Evolutionary conservation across 495 filamentous ascomycete genomes (phyloP).

Genomic region (Gamarada debralockiae): DNA sequence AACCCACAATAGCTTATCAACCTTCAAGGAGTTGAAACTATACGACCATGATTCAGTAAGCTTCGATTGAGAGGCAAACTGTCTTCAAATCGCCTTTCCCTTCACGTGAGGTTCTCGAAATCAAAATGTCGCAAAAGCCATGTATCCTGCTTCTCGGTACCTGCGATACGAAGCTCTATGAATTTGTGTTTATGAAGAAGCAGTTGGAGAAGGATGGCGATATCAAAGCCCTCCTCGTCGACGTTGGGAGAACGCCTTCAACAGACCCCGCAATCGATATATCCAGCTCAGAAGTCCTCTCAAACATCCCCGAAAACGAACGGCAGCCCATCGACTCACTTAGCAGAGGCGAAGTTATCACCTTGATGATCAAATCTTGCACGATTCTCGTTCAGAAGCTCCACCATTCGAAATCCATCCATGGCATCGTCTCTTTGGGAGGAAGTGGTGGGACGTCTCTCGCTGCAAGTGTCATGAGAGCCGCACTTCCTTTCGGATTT

Average conservation of each 20-base stretch:
- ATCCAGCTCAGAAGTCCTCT: slow-evolving; percentile 1
- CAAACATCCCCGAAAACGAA: slow-evolving; percentile 35
- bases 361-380: slow-evolving; percentile 41
- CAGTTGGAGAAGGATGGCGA: slow-evolving; percentile 34
- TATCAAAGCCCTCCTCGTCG: slow-evolving; percentile 46
- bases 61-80: too few relatives aligned
- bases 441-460: slow-evolving; percentile 58
- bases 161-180: slow-evolving; percentile 62
- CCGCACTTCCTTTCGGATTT: slow-evolving; percentile 54
- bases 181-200: slow-evolving; percentile 53
- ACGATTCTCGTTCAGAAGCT: slow-evolving; percentile 32
- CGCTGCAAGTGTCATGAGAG: slow-evolving; percentile 52
- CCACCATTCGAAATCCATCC: slow-evolving; percentile 32
- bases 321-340: slow-evolving; percentile 22
- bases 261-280: slow-evolving; percentile 44
- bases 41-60: too few relatives aligned
- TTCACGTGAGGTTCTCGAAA: too few relatives aligned
- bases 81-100: too few relatives aligned
- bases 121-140: slow-evolving; percentile 16
- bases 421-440: slow-evolving; percentile 52
- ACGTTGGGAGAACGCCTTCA: slow-evolving; percentile 45
- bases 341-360: slow-evolving; percentile 46
- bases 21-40: too few relatives aligned
- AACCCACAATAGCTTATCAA: too few relatives aligned
- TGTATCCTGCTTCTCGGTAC: slow-evolving; percentile 61